These are phyloP conservation scores for Simplicillium aogashimaense DNA, from an alignment of 2,329 filamentous ascomycete genomes.

Conservation along the genomic window DNA sequence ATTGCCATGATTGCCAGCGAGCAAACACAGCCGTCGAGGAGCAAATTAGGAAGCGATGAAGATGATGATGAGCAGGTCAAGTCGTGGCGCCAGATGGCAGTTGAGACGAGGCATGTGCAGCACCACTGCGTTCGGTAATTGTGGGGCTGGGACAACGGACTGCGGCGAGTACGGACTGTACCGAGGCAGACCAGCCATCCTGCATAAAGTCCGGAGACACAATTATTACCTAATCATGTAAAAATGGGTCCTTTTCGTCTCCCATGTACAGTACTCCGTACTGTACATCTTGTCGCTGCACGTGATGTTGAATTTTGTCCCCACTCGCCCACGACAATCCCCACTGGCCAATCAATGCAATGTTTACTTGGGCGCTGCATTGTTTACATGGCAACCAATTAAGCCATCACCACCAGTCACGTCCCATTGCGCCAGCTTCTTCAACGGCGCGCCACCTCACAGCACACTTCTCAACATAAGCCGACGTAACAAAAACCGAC, in stretches of 20 bases:
- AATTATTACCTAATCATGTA: too few relatives aligned
- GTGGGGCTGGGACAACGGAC: slow-evolving; percentile 10
- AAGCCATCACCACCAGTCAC: too few relatives aligned
- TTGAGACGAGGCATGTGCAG: slow-evolving; percentile 19
- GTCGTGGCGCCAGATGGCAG: slow-evolving; percentile 1
- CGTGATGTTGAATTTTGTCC: too few relatives aligned
- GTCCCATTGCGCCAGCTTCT: too few relatives aligned
- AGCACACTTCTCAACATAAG: too few relatives aligned
- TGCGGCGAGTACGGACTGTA: slow-evolving; percentile 14
- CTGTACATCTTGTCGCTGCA: too few relatives aligned
- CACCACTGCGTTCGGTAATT: slow-evolving; percentile 14
- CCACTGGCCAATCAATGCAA: background rate
- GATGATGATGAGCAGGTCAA: slow-evolving; percentile 5
- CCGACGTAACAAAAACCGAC: too few relatives aligned
- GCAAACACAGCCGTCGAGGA: background rate
- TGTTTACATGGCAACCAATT: too few relatives aligned
- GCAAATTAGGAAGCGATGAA: background rate
- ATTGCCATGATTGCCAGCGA: slow-evolving; percentile 54
- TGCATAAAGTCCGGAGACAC: slow-evolving; percentile 1
- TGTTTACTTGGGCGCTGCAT: background rate
- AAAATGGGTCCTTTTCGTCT: too few relatives aligned
- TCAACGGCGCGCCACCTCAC: too few relatives aligned
- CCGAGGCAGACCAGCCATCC: slow-evolving; percentile 13
- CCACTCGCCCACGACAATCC: background rate
- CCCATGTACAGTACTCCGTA: too few relatives aligned